Evolutionary conservation across 352 stramenopile species (phyloP), one percentile per base, ranked within the genome.

Genomic region (Pythium periplocum): DNA sequence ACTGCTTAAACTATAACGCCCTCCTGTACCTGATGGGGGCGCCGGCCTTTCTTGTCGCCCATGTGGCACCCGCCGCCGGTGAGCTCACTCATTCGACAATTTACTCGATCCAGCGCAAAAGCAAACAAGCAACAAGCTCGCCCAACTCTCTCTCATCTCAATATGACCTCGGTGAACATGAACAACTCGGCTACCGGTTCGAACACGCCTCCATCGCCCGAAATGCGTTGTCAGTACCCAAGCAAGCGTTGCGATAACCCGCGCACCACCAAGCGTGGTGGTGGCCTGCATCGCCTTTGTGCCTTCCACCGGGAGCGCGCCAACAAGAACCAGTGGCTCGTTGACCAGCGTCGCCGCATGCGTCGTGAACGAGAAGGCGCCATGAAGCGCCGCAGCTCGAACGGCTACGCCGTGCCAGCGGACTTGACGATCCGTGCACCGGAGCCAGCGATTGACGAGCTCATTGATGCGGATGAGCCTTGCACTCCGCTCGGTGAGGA

Each of bases 211-310:
- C 17, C 17, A 26, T 26, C 69, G 42, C 68, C 61, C 11, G 59
- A 61, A 42, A 63, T 70, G 54, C 63, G 67, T n/a, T 85, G 74
- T 56, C 59, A 64, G 6, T 85, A 85, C 51, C 64, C 64, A 43
- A 83, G 69, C 56, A 77, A 71, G 42, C 56, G 69, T 43, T 85
- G 78, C 51, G 41, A 66, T 31, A 69, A 71, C 36, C n/a, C 61
- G 10, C 78, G 78, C 38, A 71, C 74, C 10, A 37, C 75, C 47
- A 85, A 88, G 61, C 68, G 68, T 49, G 76, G 74, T 41, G 75
- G 75, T 12, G 38, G 38, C 38, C 38, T 53, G 12, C 48, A 53
- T 31, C 48, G 48, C 35, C 37, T 53, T 7, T 53, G 48, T 37
- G 32, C 48, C 35, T 53, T 53, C 48, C 48, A 53, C 48, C 48